Percentiles rank a stretch among this genome's conserved stretches.
Evolutionary conservation across 306 rosid genomes (phyloP).

Genomic region (Cucurbita pepo): DNA sequence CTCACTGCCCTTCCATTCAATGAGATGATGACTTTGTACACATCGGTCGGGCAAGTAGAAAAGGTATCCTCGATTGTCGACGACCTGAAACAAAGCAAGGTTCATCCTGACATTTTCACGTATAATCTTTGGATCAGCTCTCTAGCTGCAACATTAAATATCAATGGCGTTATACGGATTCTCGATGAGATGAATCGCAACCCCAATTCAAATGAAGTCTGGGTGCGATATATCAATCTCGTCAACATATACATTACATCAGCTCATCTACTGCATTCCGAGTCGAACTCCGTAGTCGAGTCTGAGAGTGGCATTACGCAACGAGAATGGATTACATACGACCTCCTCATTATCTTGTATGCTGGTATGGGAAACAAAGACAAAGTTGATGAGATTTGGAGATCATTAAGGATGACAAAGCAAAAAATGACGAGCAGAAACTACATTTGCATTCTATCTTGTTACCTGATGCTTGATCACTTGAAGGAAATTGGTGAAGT

Average conservation of each 20-base stretch:
- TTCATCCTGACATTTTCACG: constrained; percentile 67
- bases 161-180: constrained; percentile 43
- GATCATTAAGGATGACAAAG: constrained; percentile 57
- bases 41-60: constrained; percentile 74
- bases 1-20: constrained; percentile 60
- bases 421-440: constrained; percentile 79
- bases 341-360: constrained; percentile 75
- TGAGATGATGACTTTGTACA: constrained; percentile 89
- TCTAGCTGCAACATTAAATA: constrained; percentile 51
- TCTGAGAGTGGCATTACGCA: constrained; percentile 54
- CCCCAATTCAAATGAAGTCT: constrained; percentile 39
- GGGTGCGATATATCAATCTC: constrained; percentile 57
- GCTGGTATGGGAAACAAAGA: constrained; percentile 61
- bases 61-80: constrained; percentile 56
- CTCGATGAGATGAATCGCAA: constrained; percentile 51
- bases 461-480: constrained; percentile 66
- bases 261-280: constrained; percentile 37
- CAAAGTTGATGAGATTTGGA: constrained; percentile 75
- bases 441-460: constrained; percentile 51
- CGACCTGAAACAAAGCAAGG: constrained; percentile 45
- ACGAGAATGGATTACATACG: constrained; percentile 82
- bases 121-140: constrained; percentile 91
- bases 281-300: constrained; percentile 41
- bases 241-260: constrained; percentile 36
- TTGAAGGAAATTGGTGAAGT: constrained; percentile 52